phyloP scores from a whole-genome alignment of 768 basidiomycete species.

The Psilocybe subaeruginosa region DNA sequence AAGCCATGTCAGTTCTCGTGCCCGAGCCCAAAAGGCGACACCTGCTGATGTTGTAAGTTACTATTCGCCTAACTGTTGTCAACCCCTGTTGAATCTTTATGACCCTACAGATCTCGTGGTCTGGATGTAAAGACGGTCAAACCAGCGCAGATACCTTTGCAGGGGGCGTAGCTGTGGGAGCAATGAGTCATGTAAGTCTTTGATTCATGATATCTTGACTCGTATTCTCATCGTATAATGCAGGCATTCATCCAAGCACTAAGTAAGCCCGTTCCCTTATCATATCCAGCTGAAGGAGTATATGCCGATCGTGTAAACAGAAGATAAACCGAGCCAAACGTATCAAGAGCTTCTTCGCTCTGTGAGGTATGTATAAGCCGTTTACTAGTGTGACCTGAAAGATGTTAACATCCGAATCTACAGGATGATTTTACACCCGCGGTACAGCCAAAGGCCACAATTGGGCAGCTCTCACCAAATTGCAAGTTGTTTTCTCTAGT shows the following conservation, averaged over 20 bases:
- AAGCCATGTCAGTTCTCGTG: conserved; percentile 35
- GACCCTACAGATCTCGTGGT: conserved; percentile 63
- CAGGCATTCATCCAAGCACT: conserved; percentile 67
- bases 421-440: conserved; percentile 57
- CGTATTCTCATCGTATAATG: background rate
- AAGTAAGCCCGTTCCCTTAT: conserved; percentile 29
- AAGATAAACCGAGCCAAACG: conserved; percentile 57
- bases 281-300: background rate
- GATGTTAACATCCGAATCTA: background rate
- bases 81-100: background rate
- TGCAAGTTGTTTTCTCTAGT: conserved; percentile 34
- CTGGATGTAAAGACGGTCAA: conserved; percentile 71
- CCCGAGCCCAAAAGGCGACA: conserved; percentile 48
- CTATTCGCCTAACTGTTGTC: background rate
- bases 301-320: background rate
- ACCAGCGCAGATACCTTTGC: conserved; percentile 74
- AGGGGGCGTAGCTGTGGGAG: conserved; percentile 69
- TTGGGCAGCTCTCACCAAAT: conserved; percentile 75
- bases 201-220: background rate
- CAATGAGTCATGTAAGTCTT: conserved; percentile 73
- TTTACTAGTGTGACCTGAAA: background rate
- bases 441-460: conserved; percentile 74
- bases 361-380: conserved; percentile 42
- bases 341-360: conserved; percentile 65
- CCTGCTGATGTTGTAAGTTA: conserved; percentile 70